Base-by-base conservation (phyloP, 139 green algal genomes). In the Marvania coccoides region DNA sequence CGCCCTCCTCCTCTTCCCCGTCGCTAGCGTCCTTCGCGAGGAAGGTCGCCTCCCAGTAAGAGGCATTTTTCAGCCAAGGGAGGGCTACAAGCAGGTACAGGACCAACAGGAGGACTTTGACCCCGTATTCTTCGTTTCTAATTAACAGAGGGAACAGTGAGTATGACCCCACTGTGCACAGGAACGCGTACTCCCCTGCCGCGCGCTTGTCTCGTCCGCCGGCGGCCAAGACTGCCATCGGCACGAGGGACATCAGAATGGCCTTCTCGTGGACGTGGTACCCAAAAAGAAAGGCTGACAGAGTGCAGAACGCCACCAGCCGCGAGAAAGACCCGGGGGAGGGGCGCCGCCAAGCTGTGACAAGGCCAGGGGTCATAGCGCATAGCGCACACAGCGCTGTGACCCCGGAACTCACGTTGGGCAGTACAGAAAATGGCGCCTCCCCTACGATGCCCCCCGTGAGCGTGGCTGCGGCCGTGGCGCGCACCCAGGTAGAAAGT, bases 201-300 rank as follows among this genome's bases (percentile, higher is more conserved):
- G 54, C 65, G 0, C n/a, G 23, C 2, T 19, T 34, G 40, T 58
- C 23, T 64, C 40, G 19, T 14, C 19, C 31, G 40, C 14, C 33
- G n/a, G 59, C 59, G 19, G 45, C 65, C 61, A 73, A 53, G 5
- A 78, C 47, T 12, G 28, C 73, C 53, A 87, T 38, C 6, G 84
- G 83, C 6, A 92, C 35, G 1, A 76, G 59, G 29, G 91, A 81
- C 63, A 84, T 84, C 9, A 98, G 73, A 3, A 87, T 70, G 0
- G 92, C 93, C 82, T 98, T 98, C 65, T 98, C 93, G 60, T 98
- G 93, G 37, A 98, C 93, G 69, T 98, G 93, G 76, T 91, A 98
- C 7, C 91, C 91, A 26, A 90, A 84, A 68, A 96, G 80, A 66
- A 93, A 96, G 36, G 82, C 83, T 55, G 79, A 90, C 60, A 97